Percentiles rank a stretch among this genome's conserved stretches.
phyloP scores from a whole-genome alignment of 1,284 basidiomycete species.

The Malassezia psittaci region DNA sequence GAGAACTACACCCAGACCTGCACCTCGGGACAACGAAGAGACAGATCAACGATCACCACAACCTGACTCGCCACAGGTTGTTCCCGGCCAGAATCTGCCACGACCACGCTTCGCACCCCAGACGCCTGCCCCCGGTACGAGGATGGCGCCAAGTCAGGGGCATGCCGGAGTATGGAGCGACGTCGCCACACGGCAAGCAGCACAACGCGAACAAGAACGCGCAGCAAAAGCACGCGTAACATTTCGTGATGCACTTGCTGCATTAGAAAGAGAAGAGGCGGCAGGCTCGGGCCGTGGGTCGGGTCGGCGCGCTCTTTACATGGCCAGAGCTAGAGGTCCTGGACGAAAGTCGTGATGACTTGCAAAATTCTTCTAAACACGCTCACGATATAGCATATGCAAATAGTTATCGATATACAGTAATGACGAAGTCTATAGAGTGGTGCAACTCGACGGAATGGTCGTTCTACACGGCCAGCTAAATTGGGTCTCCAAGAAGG shows the following conservation, averaged over 20 bases:
- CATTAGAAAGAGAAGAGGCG: conserved; percentile 31
- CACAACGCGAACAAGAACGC: conserved; percentile 37
- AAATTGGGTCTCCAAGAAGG: too few relatives aligned
- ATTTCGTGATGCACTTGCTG: conserved; percentile 38
- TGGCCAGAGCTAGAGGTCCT: conserved; percentile 12
- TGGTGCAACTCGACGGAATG: too few relatives aligned
- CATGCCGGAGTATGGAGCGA: conserved; percentile 41
- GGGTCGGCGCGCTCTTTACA: conserved; percentile 19
- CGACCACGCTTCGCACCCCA: conserved; percentile 41
- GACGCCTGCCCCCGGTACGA: conserved; percentile 19
- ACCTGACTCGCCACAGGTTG: neutral
- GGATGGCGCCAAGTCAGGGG: conserved; percentile 8
- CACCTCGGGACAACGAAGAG: conserved; percentile 11
- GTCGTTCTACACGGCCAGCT: too few relatives aligned
- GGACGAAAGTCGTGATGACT: neutral
- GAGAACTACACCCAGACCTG: conserved; percentile 14
- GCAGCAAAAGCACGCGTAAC: conserved; percentile 32
- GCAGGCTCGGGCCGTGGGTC: conserved; percentile 21
- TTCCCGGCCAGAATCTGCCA: conserved; percentile 19
- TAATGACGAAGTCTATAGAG: too few relatives aligned
- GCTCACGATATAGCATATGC: too few relatives aligned
- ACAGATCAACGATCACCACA: neutral
- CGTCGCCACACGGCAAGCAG: conserved; percentile 34
- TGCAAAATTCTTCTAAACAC: too few relatives aligned
- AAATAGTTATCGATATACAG: too few relatives aligned